Conservation (phyloP, 2,329 filamentous ascomycete species). For the Sporothrix luriei region DNA sequence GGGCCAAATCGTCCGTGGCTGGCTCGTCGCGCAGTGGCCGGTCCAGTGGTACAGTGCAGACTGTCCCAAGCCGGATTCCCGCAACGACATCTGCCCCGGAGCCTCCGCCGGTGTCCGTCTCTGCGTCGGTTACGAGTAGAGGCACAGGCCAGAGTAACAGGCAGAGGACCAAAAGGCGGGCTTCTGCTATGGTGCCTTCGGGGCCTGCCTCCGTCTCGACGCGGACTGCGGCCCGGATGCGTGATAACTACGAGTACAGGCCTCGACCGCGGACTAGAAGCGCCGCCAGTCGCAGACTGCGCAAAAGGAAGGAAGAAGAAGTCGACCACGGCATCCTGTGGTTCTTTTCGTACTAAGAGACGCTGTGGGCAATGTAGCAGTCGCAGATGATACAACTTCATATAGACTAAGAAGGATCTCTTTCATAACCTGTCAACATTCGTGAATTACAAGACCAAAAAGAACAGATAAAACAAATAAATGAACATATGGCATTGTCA, state of each 20-base stretch:
- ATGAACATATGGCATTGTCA: slow-evolving; percentile 3
- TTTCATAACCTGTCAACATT: slow-evolving; percentile 17
- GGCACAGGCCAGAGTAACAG: background rate
- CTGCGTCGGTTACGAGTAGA: background rate
- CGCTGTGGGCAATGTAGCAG: background rate
- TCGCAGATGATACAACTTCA: background rate
- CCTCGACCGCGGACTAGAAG: background rate
- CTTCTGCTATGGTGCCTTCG: background rate
- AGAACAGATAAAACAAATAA: slow-evolving; percentile 3
- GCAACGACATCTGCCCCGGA: background rate
- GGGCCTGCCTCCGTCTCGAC: background rate
- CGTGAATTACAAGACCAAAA: slow-evolving; percentile 17
- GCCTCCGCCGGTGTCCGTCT: background rate
- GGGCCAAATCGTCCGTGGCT: background rate
- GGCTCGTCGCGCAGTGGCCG: background rate
- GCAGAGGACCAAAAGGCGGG: background rate
- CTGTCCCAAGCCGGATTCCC: background rate
- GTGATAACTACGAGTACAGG: background rate
- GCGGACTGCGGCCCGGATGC: slow-evolving; percentile 8
- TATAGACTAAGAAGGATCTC: background rate
- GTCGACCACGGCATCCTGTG: slow-evolving; percentile 27
- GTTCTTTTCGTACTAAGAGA: slow-evolving; percentile 26
- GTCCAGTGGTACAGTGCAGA: background rate
- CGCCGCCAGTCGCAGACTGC: background rate
- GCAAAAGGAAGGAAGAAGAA: slow-evolving; percentile 27